Evolutionary conservation across 2,329 filamentous ascomycete species (phyloP).

Genomic region (Pestalotiopsis sp.): DNA sequence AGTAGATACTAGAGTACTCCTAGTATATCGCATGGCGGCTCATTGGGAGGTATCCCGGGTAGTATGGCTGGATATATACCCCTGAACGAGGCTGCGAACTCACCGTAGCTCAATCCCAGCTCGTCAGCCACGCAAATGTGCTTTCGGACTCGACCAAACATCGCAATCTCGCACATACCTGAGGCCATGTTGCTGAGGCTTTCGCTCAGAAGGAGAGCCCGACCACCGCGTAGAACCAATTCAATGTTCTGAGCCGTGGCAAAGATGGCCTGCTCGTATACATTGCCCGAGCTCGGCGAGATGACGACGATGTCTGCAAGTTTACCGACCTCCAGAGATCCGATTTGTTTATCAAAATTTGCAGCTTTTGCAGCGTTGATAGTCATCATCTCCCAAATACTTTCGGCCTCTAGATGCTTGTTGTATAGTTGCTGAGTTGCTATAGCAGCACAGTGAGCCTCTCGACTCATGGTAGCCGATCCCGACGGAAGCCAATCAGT

Average conservation of each 20-base stretch:
- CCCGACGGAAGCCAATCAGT: slow-evolving; percentile 30
- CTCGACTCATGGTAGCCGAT: slow-evolving; percentile 27
- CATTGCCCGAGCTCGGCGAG: slow-evolving; percentile 20
- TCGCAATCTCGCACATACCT: slow-evolving; percentile 18
- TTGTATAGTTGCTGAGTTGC: slow-evolving; percentile 17
- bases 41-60: slow-evolving; percentile 40
- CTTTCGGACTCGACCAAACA: slow-evolving; percentile 20
- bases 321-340: slow-evolving; percentile 41
- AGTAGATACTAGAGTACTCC: neutral
- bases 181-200: slow-evolving; percentile 13
- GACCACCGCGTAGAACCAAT: slow-evolving; percentile 28
- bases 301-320: slow-evolving; percentile 45
- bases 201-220: slow-evolving; percentile 20
- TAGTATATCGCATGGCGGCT: slow-evolving; percentile 21
- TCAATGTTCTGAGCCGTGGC: slow-evolving; percentile 22
- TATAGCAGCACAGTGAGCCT: slow-evolving; percentile 21
- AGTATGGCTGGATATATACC: slow-evolving; percentile 31
- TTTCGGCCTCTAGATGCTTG: slow-evolving; percentile 17
- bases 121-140: slow-evolving; percentile 23
- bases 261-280: slow-evolving; percentile 23
- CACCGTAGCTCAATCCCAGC: slow-evolving; percentile 21
- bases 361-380: slow-evolving; percentile 42
- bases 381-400: slow-evolving; percentile 38
- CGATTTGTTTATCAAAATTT: slow-evolving; percentile 37
- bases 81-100: slow-evolving; percentile 18